These are phyloP conservation scores for Microsporum audouinii DNA, from an alignment of 2,329 filamentous ascomycete genomes.

Conservation along the genomic window DNA sequence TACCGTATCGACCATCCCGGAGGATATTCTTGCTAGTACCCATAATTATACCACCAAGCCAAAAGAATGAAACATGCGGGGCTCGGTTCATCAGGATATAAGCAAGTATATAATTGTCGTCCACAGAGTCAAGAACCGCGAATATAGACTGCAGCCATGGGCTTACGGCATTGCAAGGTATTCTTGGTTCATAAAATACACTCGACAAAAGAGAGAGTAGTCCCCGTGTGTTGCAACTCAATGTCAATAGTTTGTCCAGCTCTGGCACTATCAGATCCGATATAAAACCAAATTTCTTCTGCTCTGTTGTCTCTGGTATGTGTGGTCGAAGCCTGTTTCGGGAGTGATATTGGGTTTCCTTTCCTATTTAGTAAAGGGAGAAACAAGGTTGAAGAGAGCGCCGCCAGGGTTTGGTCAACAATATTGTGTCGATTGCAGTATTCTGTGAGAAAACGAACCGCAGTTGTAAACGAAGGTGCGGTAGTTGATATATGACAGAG, in stretches of 20 bases:
- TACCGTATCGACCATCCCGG: slow-evolving; percentile 16
- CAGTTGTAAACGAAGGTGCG: slow-evolving; percentile 8
- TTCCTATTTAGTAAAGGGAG: slow-evolving; percentile 12
- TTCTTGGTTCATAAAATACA: slow-evolving; percentile 20
- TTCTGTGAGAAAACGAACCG: slow-evolving; percentile 16
- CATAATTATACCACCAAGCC: slow-evolving; percentile 20
- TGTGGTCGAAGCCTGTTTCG: not conserved
- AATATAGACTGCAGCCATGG: slow-evolving; percentile 22
- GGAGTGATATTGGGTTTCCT: not conserved
- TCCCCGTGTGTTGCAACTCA: slow-evolving; percentile 19
- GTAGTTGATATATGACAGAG: not conserved
- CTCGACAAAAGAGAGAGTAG: slow-evolving; percentile 20
- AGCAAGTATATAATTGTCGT: slow-evolving; percentile 14
- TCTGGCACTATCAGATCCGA: not conserved
- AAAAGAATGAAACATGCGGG: slow-evolving; percentile 20
- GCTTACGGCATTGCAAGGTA: slow-evolving; percentile 22
- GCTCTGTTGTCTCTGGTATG: not conserved
- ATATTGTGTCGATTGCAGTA: slow-evolving; percentile 17
- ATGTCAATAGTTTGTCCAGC: slow-evolving; percentile 18
- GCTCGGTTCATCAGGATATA: slow-evolving; percentile 20
- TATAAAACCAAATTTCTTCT: not conserved
- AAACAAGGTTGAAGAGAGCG: slow-evolving; percentile 18
- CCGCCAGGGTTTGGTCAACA: slow-evolving; percentile 17
- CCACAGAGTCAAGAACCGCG: slow-evolving; percentile 17
- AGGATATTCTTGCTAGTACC: slow-evolving; percentile 16